Evolutionary conservation across 2,329 filamentous ascomycete species (phyloP).

Genomic region (Ophiosphaerella narmari): DNA sequence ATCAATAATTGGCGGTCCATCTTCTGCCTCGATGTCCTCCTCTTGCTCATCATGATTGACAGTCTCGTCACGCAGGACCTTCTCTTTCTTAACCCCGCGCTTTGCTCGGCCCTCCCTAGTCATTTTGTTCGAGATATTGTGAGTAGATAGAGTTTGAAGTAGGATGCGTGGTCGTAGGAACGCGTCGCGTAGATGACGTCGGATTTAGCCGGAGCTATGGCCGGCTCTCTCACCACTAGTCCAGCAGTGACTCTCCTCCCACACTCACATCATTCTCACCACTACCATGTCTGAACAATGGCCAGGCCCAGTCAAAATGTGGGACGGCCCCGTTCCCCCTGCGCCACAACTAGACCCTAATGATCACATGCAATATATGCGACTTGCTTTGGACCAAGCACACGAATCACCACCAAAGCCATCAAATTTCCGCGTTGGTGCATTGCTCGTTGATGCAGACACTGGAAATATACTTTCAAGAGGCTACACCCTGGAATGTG

Average conservation of each 20-base stretch:
- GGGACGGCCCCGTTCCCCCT: constrained; percentile 24
- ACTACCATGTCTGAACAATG: constrained; percentile 26
- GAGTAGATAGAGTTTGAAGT: constrained; percentile 8
- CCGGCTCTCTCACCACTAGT: not conserved
- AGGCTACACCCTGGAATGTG: constrained; percentile 88
- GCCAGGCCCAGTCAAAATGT: constrained; percentile 24
- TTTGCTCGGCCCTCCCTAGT: constrained; percentile 14
- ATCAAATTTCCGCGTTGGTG: constrained; percentile 92
- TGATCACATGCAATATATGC: constrained; percentile 60
- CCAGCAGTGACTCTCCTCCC: not conserved
- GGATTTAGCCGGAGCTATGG: constrained; percentile 20
- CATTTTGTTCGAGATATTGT: constrained; percentile 6
- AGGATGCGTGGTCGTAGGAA: constrained; percentile 9
- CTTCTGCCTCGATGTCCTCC: constrained; percentile 35
- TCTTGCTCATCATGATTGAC: constrained; percentile 51
- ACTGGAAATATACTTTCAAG: constrained; percentile 69
- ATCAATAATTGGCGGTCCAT: constrained; percentile 68
- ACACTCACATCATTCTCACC: constrained; percentile 9
- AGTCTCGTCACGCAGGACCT: constrained; percentile 4
- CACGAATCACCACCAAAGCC: constrained; percentile 80
- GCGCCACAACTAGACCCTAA: constrained; percentile 25
- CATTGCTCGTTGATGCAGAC: constrained; percentile 71
- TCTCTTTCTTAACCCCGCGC: constrained; percentile 12
- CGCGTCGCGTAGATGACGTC: constrained; percentile 32
- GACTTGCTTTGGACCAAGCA: constrained; percentile 74